phyloP scores from a whole-genome alignment of 2,329 filamentous ascomycete genomes.

The Atkinsonella texensis region DNA sequence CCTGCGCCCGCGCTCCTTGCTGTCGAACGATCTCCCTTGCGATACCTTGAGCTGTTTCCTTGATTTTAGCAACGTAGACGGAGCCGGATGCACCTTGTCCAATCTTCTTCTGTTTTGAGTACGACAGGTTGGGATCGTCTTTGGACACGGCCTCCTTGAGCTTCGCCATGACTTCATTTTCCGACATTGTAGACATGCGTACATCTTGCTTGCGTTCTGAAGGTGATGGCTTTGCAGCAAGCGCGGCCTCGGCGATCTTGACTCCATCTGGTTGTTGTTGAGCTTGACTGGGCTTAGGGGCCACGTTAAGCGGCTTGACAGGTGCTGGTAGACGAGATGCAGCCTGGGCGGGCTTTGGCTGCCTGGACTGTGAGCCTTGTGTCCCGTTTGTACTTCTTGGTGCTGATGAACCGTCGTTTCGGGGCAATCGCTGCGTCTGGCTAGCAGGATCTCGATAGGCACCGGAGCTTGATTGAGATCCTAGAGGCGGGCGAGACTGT shows the following conservation, averaged over 20 bases:
- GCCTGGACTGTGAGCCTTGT: conserved; percentile 38
- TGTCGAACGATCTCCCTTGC: conserved; percentile 68
- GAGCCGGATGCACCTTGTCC: conserved; percentile 96
- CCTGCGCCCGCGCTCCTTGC: conserved; percentile 73
- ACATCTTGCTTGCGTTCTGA: conserved; percentile 78
- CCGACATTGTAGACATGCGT: conserved; percentile 97
- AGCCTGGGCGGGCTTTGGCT: conserved; percentile 32
- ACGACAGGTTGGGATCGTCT: conserved; percentile 86
- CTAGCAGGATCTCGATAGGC: conserved; percentile 28
- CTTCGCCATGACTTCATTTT: conserved; percentile 93
- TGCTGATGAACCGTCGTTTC: conserved; percentile 34
- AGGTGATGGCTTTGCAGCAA: conserved; percentile 68
- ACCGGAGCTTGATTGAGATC: conserved; percentile 37
- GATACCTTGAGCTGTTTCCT: conserved; percentile 76
- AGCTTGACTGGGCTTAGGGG: conserved; percentile 45
- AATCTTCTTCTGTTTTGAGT: conserved; percentile 99
- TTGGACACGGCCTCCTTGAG: conserved; percentile 91
- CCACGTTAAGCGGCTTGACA: conserved; percentile 71
- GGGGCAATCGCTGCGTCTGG: conserved; percentile 33
- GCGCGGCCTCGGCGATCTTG: conserved; percentile 79
- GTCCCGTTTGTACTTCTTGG: conserved; percentile 46
- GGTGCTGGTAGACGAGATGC: conserved; percentile 42
- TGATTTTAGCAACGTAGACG: conserved; percentile 94
- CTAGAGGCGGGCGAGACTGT: conserved; percentile 32
- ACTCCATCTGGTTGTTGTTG: conserved; percentile 50